Conservation (phyloP, 2,329 filamentous ascomycete genomes). For the Fusarium annulatum region DNA sequence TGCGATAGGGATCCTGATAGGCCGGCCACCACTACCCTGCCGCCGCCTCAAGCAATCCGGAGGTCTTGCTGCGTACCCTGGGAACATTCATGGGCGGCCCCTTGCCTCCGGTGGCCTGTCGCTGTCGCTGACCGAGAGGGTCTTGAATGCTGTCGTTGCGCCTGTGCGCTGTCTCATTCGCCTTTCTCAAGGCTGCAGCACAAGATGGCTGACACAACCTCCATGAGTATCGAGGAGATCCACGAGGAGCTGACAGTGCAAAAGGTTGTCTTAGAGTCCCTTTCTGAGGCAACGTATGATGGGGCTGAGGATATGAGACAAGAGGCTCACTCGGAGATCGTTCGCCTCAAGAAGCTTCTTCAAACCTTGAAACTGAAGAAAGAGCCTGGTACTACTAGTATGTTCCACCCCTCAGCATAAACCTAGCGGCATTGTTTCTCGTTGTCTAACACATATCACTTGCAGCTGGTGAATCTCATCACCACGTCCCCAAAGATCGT, state of each 20-base stretch:
- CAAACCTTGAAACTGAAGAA: constrained; percentile 20
- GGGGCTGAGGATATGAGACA: constrained; percentile 47
- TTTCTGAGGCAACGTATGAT: constrained; percentile 45
- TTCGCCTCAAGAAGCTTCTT: constrained; percentile 49
- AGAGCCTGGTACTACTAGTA: constrained; percentile 4
- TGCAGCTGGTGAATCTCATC: constrained; percentile 1
- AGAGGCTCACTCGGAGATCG: constrained; percentile 45
- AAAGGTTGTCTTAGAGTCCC: constrained; percentile 56
- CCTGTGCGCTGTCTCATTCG: constrained; percentile 29
- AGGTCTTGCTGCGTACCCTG: constrained; percentile 8
- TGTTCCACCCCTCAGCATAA: not conserved
- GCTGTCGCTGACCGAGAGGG: constrained; percentile 24
- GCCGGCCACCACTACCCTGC: not conserved
- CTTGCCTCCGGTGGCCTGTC: constrained; percentile 20
- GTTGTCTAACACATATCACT: not conserved
- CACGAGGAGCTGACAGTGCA: constrained; percentile 57
- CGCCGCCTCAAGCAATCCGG: constrained; percentile 1
- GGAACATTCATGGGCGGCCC: constrained; percentile 19
- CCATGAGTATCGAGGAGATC: constrained; percentile 45
- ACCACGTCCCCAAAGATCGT: not conserved
- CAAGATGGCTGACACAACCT: constrained; percentile 31
- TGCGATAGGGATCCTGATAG: not conserved
- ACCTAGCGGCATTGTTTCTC: not conserved
- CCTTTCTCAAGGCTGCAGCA: constrained; percentile 13
- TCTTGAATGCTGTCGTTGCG: constrained; percentile 27